Evolutionary conservation across 768 basidiomycete species (phyloP).

Genomic region (Suillus occidentalis): DNA sequence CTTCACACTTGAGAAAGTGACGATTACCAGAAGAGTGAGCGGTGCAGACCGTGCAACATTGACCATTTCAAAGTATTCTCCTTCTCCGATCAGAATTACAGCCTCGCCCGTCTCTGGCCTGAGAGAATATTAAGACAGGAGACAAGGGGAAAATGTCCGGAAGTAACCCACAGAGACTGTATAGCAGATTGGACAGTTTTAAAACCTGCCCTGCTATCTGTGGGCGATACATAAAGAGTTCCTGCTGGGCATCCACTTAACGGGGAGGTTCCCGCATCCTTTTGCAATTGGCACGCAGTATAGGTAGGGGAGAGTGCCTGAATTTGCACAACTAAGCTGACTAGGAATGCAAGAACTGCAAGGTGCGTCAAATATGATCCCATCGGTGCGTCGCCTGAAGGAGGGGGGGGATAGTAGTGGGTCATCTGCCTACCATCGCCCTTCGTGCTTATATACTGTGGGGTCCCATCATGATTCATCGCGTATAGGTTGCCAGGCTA

Average conservation of each 20-base stretch:
- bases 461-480: not conserved
- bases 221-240: conserved; percentile 58
- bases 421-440: not conserved
- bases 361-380: not conserved
- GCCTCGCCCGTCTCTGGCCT: conserved; percentile 44
- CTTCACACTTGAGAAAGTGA: conserved; percentile 3
- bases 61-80: conserved; percentile 59
- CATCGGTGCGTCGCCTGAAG: not conserved
- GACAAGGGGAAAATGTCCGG: not conserved
- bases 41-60: conserved; percentile 56
- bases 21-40: conserved; percentile 53
- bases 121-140: not conserved
- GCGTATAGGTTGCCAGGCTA: not conserved
- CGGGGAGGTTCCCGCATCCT: conserved; percentile 41
- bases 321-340: conserved; percentile 2
- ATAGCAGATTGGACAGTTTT: conserved; percentile 56
- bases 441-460: not conserved
- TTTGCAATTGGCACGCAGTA: conserved; percentile 52
- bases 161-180: conserved; percentile 44
- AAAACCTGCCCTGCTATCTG: conserved; percentile 46
- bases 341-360: conserved; percentile 2
- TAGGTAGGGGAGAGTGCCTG: conserved; percentile 47
- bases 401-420: not conserved
- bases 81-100: conserved; percentile 55
- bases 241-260: conserved; percentile 54